A percentile compares a stretch with the other conserved stretches of the same genome.
Evolutionary conservation across 495 filamentous ascomycete genomes (phyloP).

Genomic region (Penicillium riverlandense): DNA sequence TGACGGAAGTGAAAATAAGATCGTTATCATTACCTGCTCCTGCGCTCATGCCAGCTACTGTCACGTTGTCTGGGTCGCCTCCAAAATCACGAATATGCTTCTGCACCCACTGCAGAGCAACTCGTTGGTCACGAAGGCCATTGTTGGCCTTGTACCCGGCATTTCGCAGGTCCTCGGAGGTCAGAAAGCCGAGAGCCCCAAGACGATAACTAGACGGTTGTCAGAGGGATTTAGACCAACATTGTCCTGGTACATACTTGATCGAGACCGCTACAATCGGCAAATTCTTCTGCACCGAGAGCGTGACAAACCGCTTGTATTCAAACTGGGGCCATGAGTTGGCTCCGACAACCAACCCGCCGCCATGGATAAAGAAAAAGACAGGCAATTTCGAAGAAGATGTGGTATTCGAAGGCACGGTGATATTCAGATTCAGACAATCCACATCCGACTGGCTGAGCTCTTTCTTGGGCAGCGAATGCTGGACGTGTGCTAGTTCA

Average conservation of each 20-base stretch:
- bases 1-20: not conserved
- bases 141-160: conserved; percentile 27
- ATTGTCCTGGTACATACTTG: conserved; percentile 18
- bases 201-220: conserved; percentile 29
- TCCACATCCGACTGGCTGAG: conserved; percentile 23
- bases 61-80: conserved; percentile 59
- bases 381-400: conserved; percentile 31
- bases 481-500: conserved; percentile 21
- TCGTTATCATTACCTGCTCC: conserved; percentile 39
- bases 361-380: conserved; percentile 40
- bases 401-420: conserved; percentile 22
- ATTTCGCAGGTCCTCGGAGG: conserved; percentile 28
- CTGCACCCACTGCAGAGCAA: conserved; percentile 28
- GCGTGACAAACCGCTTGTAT: conserved; percentile 25
- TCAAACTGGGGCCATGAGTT: conserved; percentile 38
- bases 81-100: conserved; percentile 46
- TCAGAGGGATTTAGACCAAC: not conserved
- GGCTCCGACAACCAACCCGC: conserved; percentile 29
- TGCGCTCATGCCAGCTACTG: conserved; percentile 59
- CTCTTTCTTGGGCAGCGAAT: conserved; percentile 21
- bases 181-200: conserved; percentile 44
- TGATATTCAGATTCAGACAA: conserved; percentile 40
- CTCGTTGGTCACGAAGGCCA: conserved; percentile 27
- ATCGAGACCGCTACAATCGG: conserved; percentile 37
- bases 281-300: conserved; percentile 31